Base-by-base conservation (phyloP, 2,329 filamentous ascomycete genomes). In the Nothophoma quercina region DNA sequence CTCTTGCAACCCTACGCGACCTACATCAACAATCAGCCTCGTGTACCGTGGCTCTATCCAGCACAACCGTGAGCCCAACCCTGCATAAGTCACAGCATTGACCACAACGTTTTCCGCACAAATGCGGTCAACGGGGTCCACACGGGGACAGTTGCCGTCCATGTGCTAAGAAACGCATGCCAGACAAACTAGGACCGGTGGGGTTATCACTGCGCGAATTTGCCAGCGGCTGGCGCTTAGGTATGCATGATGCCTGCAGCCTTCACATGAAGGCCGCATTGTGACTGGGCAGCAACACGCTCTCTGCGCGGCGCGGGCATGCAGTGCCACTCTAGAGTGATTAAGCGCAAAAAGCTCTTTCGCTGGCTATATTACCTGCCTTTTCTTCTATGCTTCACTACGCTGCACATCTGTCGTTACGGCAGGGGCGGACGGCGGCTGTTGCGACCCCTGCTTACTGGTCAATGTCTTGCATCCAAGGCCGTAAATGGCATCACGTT, bases 311-410 rank as follows among this genome's bases (percentile, higher is more conserved):
- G 63, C 65, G 62, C 65, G 45, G 65, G 57, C 54, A 49, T 46
- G 26, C 50, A 35, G 56, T 49, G 34, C 48, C 60, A 59, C 52
- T 59, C 40, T 52, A 43, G 21, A 45, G 36, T 59, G 40, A 62
- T 62, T 71, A 70, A 64, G 66, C 68, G 68, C 69, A 70, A 44
- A 47, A 42, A 35, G 41, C 43, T 63, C 61, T 51, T 59, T 51
- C 48, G 65, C 59, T 59, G 61, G 60, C 55, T 57, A 65, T 64
- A 64, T 65, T 63, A 55, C 48, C 47, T 42, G 41, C 38, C 40
- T 18, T 41, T 57, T 49, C 41, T 47, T 43, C 46, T 51, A 51
- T 33, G 50, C 48, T 21, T 45, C 41, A 45, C 36, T 34, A 58
- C 47, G 56, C 52, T 55, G 60, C 58, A 57, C 48, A 36, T 46